Evolutionary conservation across 495 filamentous ascomycete genomes (phyloP), one percentile per base, ranked within the genome.

Genomic region (Xylaria acuta): DNA sequence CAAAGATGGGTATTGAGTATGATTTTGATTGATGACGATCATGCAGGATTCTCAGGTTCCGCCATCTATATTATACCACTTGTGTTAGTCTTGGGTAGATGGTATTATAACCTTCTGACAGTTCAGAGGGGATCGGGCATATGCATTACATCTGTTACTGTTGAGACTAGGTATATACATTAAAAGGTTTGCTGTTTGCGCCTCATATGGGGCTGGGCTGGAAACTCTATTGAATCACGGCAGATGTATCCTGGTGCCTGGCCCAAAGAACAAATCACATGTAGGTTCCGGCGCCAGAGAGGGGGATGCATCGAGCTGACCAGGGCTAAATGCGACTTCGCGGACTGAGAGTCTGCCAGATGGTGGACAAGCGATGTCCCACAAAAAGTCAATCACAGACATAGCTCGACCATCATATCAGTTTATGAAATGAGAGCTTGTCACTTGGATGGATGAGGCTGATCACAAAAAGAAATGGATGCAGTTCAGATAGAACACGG

Each of bases 221-320:
- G 59, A 56, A 56, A 56, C 25, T 56, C 69, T 71, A 56, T 51
- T 53, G 60, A 71, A 56, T 47, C 45, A 64, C 69, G 59, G 69
- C 47, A 36, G 69, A 27, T 38, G 9, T 22, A 64, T 45, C 45
- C 34, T 64, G 69, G 59, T 71, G 69, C 69, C 69, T 45, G 69
- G 64, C 41, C 45, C 69, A 64, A 56, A 53, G 41, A 47, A 45
- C 16, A 34, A 54, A 34, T 30, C 47, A 45, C 63, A 56, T 64
- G 59, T 64, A 71, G 47, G 47, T 38, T 53, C 59, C 59, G 69
- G 69, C 59, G 60, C 59, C 69, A 71, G 56, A 64, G 45, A 67
- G 59, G 34, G 69, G 59, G 45, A 53, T 64, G 59, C 68, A 22
- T 53, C 68, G 25, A 70, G 68, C 60, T 54, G 45, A 22, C 32